A percentile compares a stretch with the other conserved stretches of the same genome.
Evolutionary conservation across 805 yeast genomes (phyloP).

Genomic region (Priceomyces castillae): DNA sequence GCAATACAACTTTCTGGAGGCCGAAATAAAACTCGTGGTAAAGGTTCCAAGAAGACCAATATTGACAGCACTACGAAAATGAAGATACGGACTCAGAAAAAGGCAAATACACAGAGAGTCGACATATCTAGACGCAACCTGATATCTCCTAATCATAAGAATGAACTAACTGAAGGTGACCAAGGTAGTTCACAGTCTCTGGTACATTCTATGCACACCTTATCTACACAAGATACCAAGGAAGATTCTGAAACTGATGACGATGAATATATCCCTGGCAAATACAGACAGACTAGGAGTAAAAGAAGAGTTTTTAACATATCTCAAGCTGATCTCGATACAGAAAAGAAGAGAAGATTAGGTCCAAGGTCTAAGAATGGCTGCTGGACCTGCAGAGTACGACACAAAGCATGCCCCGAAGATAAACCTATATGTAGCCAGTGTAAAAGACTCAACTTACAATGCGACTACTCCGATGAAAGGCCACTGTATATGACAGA

Average conservation of each 20-base stretch:
- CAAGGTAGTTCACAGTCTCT: background rate
- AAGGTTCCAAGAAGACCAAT: background rate
- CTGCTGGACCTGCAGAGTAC: slow-evolving; percentile 76
- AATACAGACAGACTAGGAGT: slow-evolving; percentile 9
- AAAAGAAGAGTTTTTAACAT: slow-evolving; percentile 3
- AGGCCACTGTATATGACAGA: slow-evolving; percentile 57
- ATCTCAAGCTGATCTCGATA: slow-evolving; percentile 1
- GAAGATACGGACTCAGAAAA: background rate
- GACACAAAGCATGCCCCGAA: slow-evolving; percentile 73
- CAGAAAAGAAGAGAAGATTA: slow-evolving; percentile 16
- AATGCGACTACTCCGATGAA: slow-evolving; percentile 51
- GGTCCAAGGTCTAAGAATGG: slow-evolving; percentile 52
- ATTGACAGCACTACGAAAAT: background rate
- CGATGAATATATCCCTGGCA: slow-evolving; percentile 7
- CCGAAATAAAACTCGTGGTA: background rate
- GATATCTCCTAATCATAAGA: too few relatives aligned
- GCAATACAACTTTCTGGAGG: too few relatives aligned
- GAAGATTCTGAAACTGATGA: slow-evolving; percentile 4
- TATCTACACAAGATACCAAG: background rate
- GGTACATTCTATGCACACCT: background rate
- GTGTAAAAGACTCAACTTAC: slow-evolving; percentile 54
- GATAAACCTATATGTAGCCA: slow-evolving; percentile 58
- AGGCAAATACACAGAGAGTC: too few relatives aligned
- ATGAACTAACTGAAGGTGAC: too few relatives aligned
- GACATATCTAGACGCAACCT: too few relatives aligned